Evolutionary conservation across 2,329 filamentous ascomycete genomes (phyloP).

Genomic region (Colletotrichum shisoi): DNA sequence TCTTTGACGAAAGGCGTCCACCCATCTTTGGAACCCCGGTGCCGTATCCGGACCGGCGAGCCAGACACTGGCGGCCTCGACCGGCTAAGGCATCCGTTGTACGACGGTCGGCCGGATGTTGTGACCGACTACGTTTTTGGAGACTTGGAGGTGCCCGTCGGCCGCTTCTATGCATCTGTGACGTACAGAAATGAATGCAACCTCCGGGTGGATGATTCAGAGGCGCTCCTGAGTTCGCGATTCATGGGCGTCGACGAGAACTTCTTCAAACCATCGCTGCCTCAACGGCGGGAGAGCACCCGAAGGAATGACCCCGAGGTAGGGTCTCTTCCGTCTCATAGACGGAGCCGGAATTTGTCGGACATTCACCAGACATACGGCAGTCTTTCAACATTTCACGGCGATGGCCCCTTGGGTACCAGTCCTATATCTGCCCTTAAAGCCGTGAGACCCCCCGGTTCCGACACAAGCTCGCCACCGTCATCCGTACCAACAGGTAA

Average conservation of each 20-base stretch:
- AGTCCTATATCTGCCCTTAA: conserved; percentile 86
- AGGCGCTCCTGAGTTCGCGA: conserved; percentile 87
- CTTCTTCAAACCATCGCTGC: conserved; percentile 81
- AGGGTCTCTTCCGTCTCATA: conserved; percentile 77
- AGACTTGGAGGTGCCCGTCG: conserved; percentile 84
- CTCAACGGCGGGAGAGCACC: conserved; percentile 57
- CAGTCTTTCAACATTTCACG: conserved; percentile 88
- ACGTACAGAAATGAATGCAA: conserved; percentile 88
- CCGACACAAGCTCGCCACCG: conserved; percentile 67
- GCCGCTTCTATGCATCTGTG: conserved; percentile 81
- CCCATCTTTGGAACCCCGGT: conserved; percentile 75
- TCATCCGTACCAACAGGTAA: conserved; percentile 59
- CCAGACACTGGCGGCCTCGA: conserved; percentile 67
- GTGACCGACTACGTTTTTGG: conserved; percentile 82
- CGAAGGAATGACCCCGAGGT: conserved; percentile 59
- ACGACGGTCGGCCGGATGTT: conserved; percentile 67
- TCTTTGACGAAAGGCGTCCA: conserved; percentile 74
- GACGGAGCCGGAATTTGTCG: conserved; percentile 55
- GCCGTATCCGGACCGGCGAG: conserved; percentile 75
- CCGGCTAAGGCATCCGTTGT: conserved; percentile 74
- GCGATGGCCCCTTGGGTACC: conserved; percentile 77
- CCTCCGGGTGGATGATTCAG: conserved; percentile 90
- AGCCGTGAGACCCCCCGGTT: conserved; percentile 69
- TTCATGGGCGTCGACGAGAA: conserved; percentile 93
- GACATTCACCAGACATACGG: conserved; percentile 85